These are phyloP conservation scores for Saccharomyces hybrid DNA, from an alignment of 1,139 yeast genomes.

Conservation along the genomic window DNA sequence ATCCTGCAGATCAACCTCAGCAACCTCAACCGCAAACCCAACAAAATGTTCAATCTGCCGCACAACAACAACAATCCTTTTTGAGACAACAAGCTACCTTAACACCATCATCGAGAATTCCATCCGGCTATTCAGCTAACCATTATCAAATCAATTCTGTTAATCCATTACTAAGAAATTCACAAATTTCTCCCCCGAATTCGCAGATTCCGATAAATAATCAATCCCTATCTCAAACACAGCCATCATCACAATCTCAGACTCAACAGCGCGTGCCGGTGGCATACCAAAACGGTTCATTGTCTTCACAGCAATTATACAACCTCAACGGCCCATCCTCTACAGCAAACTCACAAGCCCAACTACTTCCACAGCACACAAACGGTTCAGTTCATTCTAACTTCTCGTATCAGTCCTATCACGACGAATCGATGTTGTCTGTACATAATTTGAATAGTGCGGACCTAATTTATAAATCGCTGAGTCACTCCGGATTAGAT, in stretches of 20 bases:
- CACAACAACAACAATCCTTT: constrained; percentile 23
- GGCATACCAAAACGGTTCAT: neutral
- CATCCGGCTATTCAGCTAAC: constrained; percentile 30
- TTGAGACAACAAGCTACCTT: constrained; percentile 26
- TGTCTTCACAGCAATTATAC: constrained; percentile 1
- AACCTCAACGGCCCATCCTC: constrained; percentile 4
- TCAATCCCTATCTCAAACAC: constrained; percentile 16
- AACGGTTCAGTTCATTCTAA: constrained; percentile 32
- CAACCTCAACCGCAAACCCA: constrained; percentile 11
- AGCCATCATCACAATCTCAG: constrained; percentile 9
- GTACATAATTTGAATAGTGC: constrained; percentile 10
- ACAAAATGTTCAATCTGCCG: constrained; percentile 13
- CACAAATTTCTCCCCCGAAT: constrained; percentile 26
- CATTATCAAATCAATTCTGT: constrained; percentile 22
- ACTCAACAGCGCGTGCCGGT: constrained; percentile 7
- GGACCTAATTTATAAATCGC: constrained; percentile 15
- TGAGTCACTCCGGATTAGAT: constrained; percentile 15
- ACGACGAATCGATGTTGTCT: constrained; percentile 16
- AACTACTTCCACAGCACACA: constrained; percentile 29
- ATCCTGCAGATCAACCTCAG: constrained; percentile 3
- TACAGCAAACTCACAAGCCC: constrained; percentile 8
- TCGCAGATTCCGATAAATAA: constrained; percentile 16
- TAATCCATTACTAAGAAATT: constrained; percentile 30
- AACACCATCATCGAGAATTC: constrained; percentile 31
- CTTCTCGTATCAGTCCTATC: constrained; percentile 28